A percentile compares a stretch with the other conserved stretches of the same genome.
phyloP scores from a whole-genome alignment of 805 yeast genomes.

The Candida morakotiae region DNA sequence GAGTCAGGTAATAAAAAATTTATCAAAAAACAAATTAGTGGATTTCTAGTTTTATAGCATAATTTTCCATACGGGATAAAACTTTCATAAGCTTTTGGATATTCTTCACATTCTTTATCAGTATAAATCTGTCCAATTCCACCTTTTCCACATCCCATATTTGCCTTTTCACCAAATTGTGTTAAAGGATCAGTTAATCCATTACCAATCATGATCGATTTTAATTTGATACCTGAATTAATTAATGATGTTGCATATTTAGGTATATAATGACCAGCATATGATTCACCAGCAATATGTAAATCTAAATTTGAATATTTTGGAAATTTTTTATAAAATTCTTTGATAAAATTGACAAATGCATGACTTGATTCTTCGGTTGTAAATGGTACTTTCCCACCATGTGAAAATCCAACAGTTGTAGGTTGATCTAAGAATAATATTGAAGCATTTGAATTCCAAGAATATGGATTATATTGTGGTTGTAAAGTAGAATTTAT shows the following conservation, averaged over 20 bases:
- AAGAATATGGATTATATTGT: constrained; percentile 16
- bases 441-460: constrained; percentile 27
- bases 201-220: constrained; percentile 83
- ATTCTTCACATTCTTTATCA: constrained; percentile 15
- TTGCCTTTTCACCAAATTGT: constrained; percentile 70
- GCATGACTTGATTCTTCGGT: constrained; percentile 21
- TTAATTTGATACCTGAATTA: constrained; percentile 29
- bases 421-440: constrained; percentile 33
- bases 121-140: constrained; percentile 23
- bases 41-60: constrained; percentile 21
- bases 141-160: constrained; percentile 77
- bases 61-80: constrained; percentile 18
- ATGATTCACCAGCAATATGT: constrained; percentile 38
- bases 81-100: constrained; percentile 14
- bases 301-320: constrained; percentile 16
- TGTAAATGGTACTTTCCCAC: constrained; percentile 12
- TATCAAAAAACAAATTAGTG: constrained; percentile 28
- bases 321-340: constrained; percentile 28
- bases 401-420: constrained; percentile 22
- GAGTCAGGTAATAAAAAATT: constrained; percentile 18
- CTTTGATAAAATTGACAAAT: constrained; percentile 26
- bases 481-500: constrained; percentile 15
- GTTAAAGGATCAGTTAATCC: constrained; percentile 79
- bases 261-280: constrained; percentile 43
- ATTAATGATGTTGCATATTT: constrained; percentile 39